Evolutionary conservation across 2,329 filamentous ascomycete species (phyloP), one percentile per base, ranked within the genome.

Genomic region (Purpureocillium takamizusanense): DNA sequence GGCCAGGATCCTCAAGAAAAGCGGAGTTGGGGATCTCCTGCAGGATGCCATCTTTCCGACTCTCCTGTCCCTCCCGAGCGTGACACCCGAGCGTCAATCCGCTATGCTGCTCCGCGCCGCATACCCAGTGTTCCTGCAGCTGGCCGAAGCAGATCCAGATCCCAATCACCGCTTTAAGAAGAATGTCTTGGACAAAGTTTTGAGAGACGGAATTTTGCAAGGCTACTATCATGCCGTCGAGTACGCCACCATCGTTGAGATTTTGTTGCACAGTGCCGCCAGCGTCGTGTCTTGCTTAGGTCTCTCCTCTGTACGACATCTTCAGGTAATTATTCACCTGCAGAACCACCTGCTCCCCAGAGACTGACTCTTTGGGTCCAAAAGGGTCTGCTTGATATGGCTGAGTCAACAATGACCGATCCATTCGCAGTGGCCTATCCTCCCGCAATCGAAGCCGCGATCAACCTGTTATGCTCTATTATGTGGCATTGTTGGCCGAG

Each of bases 11-110:
- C 67, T 89, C 33, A 57, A 57, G 11, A 67, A 68, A 33, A 84
- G 78, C 0, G 83, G 84, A 1, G 73, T 90, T 7, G 73, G 71
- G 16, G 62, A 70, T 12, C 72, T 90, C 18, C 82, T 90, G 43
- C 73, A 81, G 50, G 74, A 86, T 15, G 74, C 80, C 3, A 60
- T 86, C 2, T 72, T 81, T 46, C 84, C 86, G 1, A 78, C 80
- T 28, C 70, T 95, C n/a, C 70, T 82, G 7, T 85, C 79, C 50
- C 69, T 95, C 6, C 89, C 90, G 1, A 77, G 72, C 11, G 65
- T 94, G 31, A 95, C 86, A 0, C 78, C 84, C 1, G 82, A 86
- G 51, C 55, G 69, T 0, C 83, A 92, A 40, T 84, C 84, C 4
- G 53, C 83, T 2, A 51, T 54, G 2, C 62, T 95, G 3, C 70